These are phyloP conservation scores for Symbiotaphrina buchneri DNA, from an alignment of 495 filamentous ascomycete species.

Conservation along the genomic window DNA sequence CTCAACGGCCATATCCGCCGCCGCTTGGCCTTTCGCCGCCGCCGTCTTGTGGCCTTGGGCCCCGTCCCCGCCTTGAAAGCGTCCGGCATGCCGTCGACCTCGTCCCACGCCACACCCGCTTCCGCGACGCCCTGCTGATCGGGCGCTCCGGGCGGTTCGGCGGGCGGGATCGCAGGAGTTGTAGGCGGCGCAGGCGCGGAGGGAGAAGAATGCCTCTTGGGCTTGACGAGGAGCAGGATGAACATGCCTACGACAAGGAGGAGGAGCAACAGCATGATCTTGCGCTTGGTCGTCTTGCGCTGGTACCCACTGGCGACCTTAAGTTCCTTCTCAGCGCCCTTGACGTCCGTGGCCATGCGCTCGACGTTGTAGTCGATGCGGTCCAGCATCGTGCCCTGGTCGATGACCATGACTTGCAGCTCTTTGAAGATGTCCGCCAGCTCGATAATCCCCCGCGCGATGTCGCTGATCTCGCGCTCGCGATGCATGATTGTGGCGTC, in stretches of 20 bases:
- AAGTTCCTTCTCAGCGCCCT: slow-evolving; percentile 79
- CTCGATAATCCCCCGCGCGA: slow-evolving; percentile 94
- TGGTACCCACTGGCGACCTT: slow-evolving; percentile 73
- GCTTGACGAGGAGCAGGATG: slow-evolving; percentile 70
- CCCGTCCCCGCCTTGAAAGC: no score
- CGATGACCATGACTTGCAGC: slow-evolving; percentile 88
- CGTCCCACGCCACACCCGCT: no score
- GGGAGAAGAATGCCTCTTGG: slow-evolving; percentile 27
- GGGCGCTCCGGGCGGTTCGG: no score
- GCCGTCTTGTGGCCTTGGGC: no score
- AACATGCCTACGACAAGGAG: slow-evolving; percentile 68
- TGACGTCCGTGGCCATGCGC: slow-evolving; percentile 71
- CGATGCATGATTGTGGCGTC: slow-evolving; percentile 76
- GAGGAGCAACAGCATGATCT: slow-evolving; percentile 69
- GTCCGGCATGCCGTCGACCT: no score
- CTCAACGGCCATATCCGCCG: no score
- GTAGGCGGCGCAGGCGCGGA: no score
- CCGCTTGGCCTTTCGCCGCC: no score
- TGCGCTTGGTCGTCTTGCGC: slow-evolving; percentile 68
- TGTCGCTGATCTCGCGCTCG: slow-evolving; percentile 93
- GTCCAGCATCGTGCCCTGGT: slow-evolving; percentile 94
- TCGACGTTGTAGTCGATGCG: slow-evolving; percentile 98
- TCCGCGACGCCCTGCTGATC: no score
- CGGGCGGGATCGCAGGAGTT: no score
- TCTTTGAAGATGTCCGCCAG: slow-evolving; percentile 92